Base-by-base conservation (phyloP, 805 yeast genomes). In the Cyberlindnera mrakii region DNA sequence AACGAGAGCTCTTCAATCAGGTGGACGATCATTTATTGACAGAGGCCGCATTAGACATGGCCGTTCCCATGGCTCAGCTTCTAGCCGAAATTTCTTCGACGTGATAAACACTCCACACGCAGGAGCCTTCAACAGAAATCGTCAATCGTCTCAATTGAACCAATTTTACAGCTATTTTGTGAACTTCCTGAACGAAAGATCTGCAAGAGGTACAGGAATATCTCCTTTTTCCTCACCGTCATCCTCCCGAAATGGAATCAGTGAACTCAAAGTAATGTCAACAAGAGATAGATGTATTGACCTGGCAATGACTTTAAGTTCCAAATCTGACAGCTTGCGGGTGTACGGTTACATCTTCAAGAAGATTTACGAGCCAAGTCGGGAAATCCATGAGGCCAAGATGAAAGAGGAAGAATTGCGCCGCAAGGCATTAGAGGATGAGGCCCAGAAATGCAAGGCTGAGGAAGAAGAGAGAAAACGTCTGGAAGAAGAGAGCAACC, bases 221-320 rank as follows among this genome's bases (percentile, higher is more conserved):
- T 25, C 23, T 17, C 8, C 27, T 9, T 19, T 18, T 9, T 16
- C n/a, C 14, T 18, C 16, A 5, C 15, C 14, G n/a, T 23, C 27
- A 23, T 23, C 27, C 27, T 19, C 40, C 13, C 43, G 47, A n/a
- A 37, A 29, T 30, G 39, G 25, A 4, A 39, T 43, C 8, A 16
- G 44, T 8, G 55, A 53, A 18, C 36, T 54, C 18, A 39, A 30
- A n/a, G 20, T 49, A 6, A 44, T 32, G 45, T 73, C 85, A 0
- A 80, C 93, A 0, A 61, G 66, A 13, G 81, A 79, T 39, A 71
- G 96, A 50, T 87, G 95, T 93, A 63, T 64, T 32, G 85, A 82
- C 35, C 70, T 75, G 6, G 64, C 73, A 31, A 64, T 70, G 15
- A 65, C 78, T 63, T 75, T 77, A 47, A 72, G 72, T 50, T 72